Percentiles rank a stretch among this genome's conserved stretches.
phyloP scores from a whole-genome alignment of 1,284 basidiomycete species.

The Tylopilus sp. region DNA sequence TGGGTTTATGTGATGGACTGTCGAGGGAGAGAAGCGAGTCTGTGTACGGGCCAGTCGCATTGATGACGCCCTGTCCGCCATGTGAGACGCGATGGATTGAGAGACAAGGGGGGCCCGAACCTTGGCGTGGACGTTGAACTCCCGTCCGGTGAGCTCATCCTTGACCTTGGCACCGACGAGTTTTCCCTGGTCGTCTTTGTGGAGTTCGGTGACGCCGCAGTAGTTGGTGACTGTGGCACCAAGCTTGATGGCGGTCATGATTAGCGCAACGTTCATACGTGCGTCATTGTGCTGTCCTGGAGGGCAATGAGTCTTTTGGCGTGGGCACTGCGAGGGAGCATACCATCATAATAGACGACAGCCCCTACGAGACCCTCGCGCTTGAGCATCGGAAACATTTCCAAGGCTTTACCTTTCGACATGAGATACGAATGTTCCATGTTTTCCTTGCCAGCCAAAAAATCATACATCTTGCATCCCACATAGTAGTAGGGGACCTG shows the following conservation, averaged over 20 bases:
- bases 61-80: constrained; percentile 73
- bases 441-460: constrained; percentile 94
- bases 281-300: constrained; percentile 96
- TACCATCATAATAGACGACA: constrained; percentile 95
- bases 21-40: constrained; percentile 88
- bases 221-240: constrained; percentile 92
- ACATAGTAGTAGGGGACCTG: constrained; percentile 95
- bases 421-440: constrained; percentile 96
- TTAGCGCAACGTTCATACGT: constrained; percentile 93
- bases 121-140: constrained; percentile 83
- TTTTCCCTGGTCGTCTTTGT: constrained; percentile 67
- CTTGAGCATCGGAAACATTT: constrained; percentile 97
- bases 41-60: constrained; percentile 94
- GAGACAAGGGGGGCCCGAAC: constrained; percentile 35
- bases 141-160: constrained; percentile 82
- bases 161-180: constrained; percentile 74
- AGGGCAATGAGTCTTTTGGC: not conserved
- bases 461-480: constrained; percentile 96
- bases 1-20: constrained; percentile 77
- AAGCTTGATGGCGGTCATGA: constrained; percentile 92
- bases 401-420: constrained; percentile 88
- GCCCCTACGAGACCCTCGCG: constrained; percentile 90
- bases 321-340: constrained; percentile 13
- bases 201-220: constrained; percentile 78
- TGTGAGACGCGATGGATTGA: not conserved